Evolutionary conservation across 768 basidiomycete species (phyloP).

Genomic region (Exsudoporus frostii): DNA sequence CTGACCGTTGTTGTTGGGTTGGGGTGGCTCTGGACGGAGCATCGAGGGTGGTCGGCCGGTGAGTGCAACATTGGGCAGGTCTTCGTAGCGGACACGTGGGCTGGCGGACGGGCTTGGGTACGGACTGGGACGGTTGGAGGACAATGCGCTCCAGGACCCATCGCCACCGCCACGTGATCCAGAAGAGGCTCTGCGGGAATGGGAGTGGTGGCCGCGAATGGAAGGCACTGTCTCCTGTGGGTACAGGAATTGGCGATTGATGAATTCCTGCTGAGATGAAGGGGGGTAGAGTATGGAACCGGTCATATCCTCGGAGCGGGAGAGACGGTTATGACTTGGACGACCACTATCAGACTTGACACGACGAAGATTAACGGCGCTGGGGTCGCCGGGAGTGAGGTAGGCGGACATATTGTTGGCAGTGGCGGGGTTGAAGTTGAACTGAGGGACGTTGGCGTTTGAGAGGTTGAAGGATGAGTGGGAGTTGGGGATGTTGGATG

Average conservation of each 20-base stretch:
- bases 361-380: conserved; percentile 42
- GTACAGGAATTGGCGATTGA: conserved; percentile 42
- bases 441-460: conserved; percentile 27
- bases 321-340: conserved; percentile 46
- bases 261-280: conserved; percentile 41
- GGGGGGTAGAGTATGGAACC: conserved; percentile 31
- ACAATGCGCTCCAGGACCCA: conserved; percentile 32
- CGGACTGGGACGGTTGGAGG: conserved; percentile 49
- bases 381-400: conserved; percentile 31
- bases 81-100: conserved; percentile 51
- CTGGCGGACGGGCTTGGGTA: conserved; percentile 70
- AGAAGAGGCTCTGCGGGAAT: conserved; percentile 39
- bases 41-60: conserved; percentile 19
- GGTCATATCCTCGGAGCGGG: conserved; percentile 62
- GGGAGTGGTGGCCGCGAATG: conserved; percentile 38
- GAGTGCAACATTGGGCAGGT: conserved; percentile 40
- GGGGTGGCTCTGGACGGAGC: conserved; percentile 21
- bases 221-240: conserved; percentile 36
- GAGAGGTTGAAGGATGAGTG: conserved; percentile 30
- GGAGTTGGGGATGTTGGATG: conserved; percentile 22
- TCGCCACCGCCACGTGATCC: conserved; percentile 35
- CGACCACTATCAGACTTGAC: conserved; percentile 46
- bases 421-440: conserved; percentile 32
- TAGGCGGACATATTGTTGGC: conserved; percentile 40
- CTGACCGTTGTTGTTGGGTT: neutral